These are phyloP conservation scores for Berberis thunbergii DNA, from an alignment of 164 flowering plant species.

Conservation along the genomic window DNA sequence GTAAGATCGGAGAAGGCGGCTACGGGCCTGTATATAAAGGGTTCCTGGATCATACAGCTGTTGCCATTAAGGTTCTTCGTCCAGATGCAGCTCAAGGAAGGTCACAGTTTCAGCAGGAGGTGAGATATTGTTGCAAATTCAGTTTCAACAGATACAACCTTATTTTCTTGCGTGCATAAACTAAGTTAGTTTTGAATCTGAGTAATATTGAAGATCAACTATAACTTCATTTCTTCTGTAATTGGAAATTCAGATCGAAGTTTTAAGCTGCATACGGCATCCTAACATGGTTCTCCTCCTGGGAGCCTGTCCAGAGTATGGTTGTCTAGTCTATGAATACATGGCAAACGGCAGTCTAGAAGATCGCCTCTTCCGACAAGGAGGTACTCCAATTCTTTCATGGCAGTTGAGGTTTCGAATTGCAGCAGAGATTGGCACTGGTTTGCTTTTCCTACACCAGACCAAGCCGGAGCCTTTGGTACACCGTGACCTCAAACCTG, in stretches of 20 bases:
- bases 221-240: not conserved
- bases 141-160: too few relatives aligned
- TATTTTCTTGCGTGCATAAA: not conserved
- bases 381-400: slow-evolving; percentile 39
- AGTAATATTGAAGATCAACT: not conserved
- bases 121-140: too few relatives aligned
- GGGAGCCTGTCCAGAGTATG: slow-evolving; percentile 76
- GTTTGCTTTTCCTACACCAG: slow-evolving; percentile 70
- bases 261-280: slow-evolving; percentile 68
- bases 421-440: slow-evolving; percentile 61
- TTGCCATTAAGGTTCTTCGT: slow-evolving; percentile 63
- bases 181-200: not conserved
- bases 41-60: slow-evolving; percentile 58
- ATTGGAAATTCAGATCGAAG: slow-evolving; percentile 41
- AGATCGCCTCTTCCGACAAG: slow-evolving; percentile 48
- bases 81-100: slow-evolving; percentile 81
- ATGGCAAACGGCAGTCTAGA: slow-evolving; percentile 75
- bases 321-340: slow-evolving; percentile 70
- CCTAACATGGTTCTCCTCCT: slow-evolving; percentile 83
- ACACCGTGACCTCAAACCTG: slow-evolving; percentile 69
- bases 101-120: slow-evolving; percentile 74
- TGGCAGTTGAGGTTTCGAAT: slow-evolving; percentile 61
- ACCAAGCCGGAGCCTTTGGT: slow-evolving; percentile 68
- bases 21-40: slow-evolving; percentile 69
- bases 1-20: slow-evolving; percentile 79